Percentiles rank a stretch among this genome's conserved stretches.
Evolutionary conservation across 228 moss, liverwort and hornwort genomes (phyloP).

Genomic region (Sphagnum fallax): DNA sequence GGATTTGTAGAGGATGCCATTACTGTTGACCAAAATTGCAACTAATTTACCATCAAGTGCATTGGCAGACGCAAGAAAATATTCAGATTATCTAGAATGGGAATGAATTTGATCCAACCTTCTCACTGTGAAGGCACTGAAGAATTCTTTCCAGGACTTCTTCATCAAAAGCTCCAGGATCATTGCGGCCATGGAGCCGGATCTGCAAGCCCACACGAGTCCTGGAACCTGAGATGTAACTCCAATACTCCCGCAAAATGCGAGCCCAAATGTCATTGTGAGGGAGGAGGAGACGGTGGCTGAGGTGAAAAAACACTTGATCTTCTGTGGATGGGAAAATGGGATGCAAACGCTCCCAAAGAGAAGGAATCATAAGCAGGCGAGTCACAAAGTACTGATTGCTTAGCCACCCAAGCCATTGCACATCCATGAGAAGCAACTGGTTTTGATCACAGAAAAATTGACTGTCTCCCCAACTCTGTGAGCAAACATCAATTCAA

Average conservation of each 20-base stretch:
- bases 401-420: slow-evolving; percentile 64
- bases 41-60: too few species aligned
- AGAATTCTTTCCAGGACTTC: slow-evolving; percentile 32
- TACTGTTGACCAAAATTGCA: too few species aligned
- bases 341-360: slow-evolving; percentile 50
- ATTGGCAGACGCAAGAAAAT: too few species aligned
- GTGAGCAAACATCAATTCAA: background rate
- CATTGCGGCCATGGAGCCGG: slow-evolving; percentile 36
- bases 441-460: slow-evolving; percentile 63
- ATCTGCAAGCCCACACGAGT: slow-evolving; percentile 55
- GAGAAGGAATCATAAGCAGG: slow-evolving; percentile 41
- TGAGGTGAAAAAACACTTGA: slow-evolving; percentile 25
- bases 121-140: slow-evolving; percentile 35
- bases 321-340: slow-evolving; percentile 14
- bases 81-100: too few species aligned
- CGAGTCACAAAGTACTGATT: slow-evolving; percentile 64
- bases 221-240: slow-evolving; percentile 42
- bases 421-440: slow-evolving; percentile 27
- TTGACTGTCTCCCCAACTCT: slow-evolving; percentile 25
- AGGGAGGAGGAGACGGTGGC: slow-evolving; percentile 50
- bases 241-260: slow-evolving; percentile 45
- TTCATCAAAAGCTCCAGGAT: slow-evolving; percentile 36
- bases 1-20: too few species aligned
- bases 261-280: slow-evolving; percentile 55
- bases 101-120: background rate